Evolutionary conservation across 805 yeast genomes (phyloP).

Genomic region (Ogataea naganishii): DNA sequence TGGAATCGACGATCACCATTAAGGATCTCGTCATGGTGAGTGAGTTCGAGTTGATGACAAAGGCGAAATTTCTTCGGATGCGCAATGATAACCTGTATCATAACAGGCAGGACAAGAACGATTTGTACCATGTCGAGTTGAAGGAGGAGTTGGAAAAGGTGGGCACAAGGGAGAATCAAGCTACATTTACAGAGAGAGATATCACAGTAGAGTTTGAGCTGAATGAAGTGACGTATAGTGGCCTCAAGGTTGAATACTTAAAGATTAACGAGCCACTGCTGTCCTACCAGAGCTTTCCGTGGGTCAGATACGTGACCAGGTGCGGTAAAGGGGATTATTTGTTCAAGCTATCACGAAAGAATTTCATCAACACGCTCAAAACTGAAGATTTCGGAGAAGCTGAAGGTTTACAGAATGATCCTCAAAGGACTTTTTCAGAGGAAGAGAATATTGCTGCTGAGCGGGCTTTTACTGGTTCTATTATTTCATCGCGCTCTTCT

Average conservation of each 20-base stretch:
- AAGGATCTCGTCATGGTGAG: conserved; percentile 23
- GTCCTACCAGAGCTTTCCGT: conserved; percentile 57
- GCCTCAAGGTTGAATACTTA: conserved; percentile 56
- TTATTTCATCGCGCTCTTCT: too few relatives aligned
- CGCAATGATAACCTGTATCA: conserved; percentile 14
- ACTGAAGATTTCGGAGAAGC: conserved; percentile 3
- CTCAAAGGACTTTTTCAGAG: background rate
- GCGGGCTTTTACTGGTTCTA: too few relatives aligned
- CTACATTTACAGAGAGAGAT: conserved; percentile 1
- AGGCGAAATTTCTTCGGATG: conserved; percentile 6
- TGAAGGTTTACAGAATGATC: background rate
- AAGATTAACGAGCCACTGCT: conserved; percentile 57
- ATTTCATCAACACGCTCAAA: conserved; percentile 5
- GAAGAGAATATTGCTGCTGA: too few relatives aligned
- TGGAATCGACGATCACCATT: conserved; percentile 25
- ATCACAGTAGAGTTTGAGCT: conserved; percentile 39
- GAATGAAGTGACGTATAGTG: conserved; percentile 57
- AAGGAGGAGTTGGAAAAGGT: conserved; percentile 17
- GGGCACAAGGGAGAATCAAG: conserved; percentile 3
- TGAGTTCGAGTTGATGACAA: conserved; percentile 22
- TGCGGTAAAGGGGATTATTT: conserved; percentile 29
- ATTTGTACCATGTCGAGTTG: conserved; percentile 22
- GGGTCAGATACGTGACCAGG: conserved; percentile 57
- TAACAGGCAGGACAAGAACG: conserved; percentile 24
- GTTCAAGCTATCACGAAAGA: conserved; percentile 9